phyloP scores from a whole-genome alignment of 768 basidiomycete species.

The Suillus placidus region DNA sequence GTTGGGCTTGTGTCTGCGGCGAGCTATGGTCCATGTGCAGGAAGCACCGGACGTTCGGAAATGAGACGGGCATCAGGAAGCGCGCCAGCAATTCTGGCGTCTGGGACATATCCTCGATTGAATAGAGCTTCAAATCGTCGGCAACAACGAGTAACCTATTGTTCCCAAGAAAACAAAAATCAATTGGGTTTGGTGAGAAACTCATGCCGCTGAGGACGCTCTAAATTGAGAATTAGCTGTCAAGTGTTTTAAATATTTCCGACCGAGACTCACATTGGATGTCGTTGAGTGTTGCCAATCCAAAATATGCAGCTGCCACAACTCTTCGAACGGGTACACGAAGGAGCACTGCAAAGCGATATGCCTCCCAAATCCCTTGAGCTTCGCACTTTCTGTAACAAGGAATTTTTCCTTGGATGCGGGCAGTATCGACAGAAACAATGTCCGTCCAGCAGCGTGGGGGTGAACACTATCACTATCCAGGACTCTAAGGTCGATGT shows the following conservation, averaged over 20 bases:
- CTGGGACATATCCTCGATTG: background rate
- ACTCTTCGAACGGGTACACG: too few relatives aligned
- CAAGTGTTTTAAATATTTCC: background rate
- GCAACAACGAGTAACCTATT: background rate
- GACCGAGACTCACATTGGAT: background rate
- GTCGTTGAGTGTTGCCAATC: background rate
- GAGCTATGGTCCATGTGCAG: background rate
- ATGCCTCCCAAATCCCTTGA: background rate
- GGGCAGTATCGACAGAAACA: too few relatives aligned
- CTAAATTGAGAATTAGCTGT: background rate
- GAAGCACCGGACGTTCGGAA: background rate
- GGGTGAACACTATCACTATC: background rate
- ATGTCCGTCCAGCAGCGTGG: background rate
- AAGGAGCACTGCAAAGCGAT: background rate
- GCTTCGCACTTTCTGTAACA: background rate
- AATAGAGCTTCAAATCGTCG: background rate
- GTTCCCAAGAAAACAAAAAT: background rate
- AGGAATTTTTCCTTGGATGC: background rate
- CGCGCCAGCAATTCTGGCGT: background rate
- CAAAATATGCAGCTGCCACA: background rate
- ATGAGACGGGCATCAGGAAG: background rate
- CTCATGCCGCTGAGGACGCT: background rate
- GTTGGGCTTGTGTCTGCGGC: background rate
- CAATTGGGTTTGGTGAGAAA: background rate
- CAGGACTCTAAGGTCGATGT: background rate